phyloP scores from a whole-genome alignment of 495 filamentous ascomycete genomes.

The Neurospora sp. region DNA sequence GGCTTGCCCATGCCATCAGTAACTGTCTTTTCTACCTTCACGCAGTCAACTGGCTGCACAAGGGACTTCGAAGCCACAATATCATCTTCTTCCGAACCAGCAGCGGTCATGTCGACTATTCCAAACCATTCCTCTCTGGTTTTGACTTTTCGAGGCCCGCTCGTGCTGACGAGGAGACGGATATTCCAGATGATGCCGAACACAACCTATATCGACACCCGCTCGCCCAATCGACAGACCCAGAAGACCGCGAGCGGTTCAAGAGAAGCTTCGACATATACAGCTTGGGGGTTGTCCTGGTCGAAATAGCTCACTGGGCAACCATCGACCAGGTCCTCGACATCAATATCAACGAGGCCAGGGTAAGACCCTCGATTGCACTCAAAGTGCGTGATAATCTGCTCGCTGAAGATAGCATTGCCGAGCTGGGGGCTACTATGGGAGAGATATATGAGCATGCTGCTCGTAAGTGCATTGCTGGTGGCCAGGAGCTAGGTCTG shows the following conservation, averaged over 20 bases:
- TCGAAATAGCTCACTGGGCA: constrained; percentile 44
- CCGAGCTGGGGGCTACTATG: constrained; percentile 24
- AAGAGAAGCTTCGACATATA: constrained; percentile 48
- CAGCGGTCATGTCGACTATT: constrained; percentile 18
- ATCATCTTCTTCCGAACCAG: constrained; percentile 40
- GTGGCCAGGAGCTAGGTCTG: constrained; percentile 19
- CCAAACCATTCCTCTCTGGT: constrained; percentile 37
- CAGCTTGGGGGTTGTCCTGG: constrained; percentile 41
- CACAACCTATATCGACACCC: constrained; percentile 44
- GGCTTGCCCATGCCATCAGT: constrained; percentile 29
- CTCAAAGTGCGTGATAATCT: constrained; percentile 19
- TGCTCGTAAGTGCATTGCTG: constrained; percentile 21
- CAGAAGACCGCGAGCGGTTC: constrained; percentile 25
- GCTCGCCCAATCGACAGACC: constrained; percentile 28
- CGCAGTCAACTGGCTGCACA: constrained; percentile 52
- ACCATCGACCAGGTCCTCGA: constrained; percentile 37
- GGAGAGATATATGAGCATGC: constrained; percentile 24
- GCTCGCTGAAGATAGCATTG: constrained; percentile 15
- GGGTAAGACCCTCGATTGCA: constrained; percentile 18
- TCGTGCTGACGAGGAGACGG: constrained; percentile 39
- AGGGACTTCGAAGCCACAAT: constrained; percentile 46
- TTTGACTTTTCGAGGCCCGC: constrained; percentile 48
- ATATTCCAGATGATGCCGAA: constrained; percentile 33
- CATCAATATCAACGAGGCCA: constrained; percentile 21
- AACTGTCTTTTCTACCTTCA: constrained; percentile 38